Conservation (phyloP, 257 asterid species). For the Solanum ossicruentum region DNA sequence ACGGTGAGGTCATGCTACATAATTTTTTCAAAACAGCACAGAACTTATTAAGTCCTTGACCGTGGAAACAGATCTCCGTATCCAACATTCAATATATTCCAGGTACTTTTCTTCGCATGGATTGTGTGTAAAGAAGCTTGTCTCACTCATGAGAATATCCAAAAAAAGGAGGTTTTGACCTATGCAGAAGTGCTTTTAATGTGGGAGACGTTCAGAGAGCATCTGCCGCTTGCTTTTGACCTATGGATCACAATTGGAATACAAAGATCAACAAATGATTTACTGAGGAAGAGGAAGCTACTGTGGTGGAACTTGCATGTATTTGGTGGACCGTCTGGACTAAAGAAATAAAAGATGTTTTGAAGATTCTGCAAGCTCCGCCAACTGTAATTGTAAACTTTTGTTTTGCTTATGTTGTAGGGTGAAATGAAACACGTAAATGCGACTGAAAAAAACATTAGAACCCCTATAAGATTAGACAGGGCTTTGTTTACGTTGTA, state of each 20-base stretch:
- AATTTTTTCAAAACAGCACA: neutral
- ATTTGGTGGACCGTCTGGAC: neutral
- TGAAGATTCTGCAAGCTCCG: neutral
- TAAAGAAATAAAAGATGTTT: neutral
- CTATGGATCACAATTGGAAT: neutral
- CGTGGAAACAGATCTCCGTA: neutral
- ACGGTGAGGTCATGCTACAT: neutral
- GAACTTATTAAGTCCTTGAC: neutral
- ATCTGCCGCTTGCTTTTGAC: neutral
- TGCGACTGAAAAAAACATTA: too few relatives aligned
- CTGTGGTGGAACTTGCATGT: neutral
- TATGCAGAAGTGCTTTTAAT: neutral
- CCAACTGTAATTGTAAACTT: neutral
- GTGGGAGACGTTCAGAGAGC: neutral
- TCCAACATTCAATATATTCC: neutral
- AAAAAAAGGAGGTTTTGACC: neutral
- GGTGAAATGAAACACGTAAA: neutral
- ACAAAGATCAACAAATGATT: neutral
- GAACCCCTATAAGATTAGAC: too few relatives aligned
- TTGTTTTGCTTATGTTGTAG: neutral
- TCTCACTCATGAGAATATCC: neutral
- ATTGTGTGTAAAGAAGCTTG: neutral
- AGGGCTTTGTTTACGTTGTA: too few relatives aligned
- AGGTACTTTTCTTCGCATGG: neutral
- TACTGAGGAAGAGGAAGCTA: neutral